Base-by-base conservation (phyloP, 441 rosid genomes). In the Oxalis stricta region DNA sequence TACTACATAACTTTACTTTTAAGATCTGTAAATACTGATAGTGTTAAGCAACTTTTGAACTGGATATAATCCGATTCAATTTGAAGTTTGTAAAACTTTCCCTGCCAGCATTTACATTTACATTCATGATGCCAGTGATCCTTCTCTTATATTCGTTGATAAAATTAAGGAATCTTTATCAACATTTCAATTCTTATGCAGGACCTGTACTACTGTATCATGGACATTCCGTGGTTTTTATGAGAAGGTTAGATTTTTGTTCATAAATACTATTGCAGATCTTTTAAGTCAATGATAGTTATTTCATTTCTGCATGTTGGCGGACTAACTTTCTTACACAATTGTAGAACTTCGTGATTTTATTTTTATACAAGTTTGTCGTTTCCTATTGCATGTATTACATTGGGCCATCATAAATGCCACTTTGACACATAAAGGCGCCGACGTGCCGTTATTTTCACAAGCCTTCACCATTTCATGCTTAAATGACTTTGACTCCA, bases 151-250 rank as follows among this genome's bases (percentile, higher is more conserved):
- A n/a, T n/a, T 23, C 28, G 7, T 12, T 12, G 2, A 38, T 18
- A 7, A 5, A n/a, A 12, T 48, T 24, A 28, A 33, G 17, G 18
- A 28, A 7, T 47, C 14, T 36, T 41, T 36, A 12, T 30, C 47
- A 26, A 15, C 18, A 45, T 24, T 38, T 26, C 35, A 50, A 21
- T 62, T 63, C 11, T 44, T 44, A 33, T 58, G 46, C 72, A 80
- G 84, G 68, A 80, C 84, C 45, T 80, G 89, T 58, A 80, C 89
- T 18, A 80, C 82, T 7, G 89, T 80, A 29, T 80, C 89, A 37
- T 80, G 89, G 89, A 80, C 82, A 38, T 80, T 80, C 52, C 72
- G 84, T 21, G 81, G 79, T 53, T 80, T 80, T 43, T 80, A 80
- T 46, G 82, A 80, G 65, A 80, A 80, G 84, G 84, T 74, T 42